Conservation (phyloP, 768 basidiomycete species). For the Boletus patriciae region DNA sequence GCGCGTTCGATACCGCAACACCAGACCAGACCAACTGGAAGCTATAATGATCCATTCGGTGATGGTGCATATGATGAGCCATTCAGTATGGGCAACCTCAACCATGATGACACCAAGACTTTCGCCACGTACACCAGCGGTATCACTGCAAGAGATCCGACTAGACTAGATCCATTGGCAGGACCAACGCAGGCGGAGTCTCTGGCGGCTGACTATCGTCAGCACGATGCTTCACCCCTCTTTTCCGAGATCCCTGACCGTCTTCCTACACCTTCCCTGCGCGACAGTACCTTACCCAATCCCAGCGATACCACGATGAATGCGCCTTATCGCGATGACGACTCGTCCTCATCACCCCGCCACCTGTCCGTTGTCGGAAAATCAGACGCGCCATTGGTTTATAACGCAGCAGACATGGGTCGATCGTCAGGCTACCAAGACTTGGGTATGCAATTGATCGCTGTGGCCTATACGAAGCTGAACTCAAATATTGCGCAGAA, state of each 20-base stretch:
- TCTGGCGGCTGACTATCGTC: conserved; percentile 30
- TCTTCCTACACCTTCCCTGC: conserved; percentile 18
- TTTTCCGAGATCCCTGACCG: conserved; percentile 10
- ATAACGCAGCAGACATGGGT: conserved; percentile 44
- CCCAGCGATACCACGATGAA: conserved; percentile 6
- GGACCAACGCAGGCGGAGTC: conserved; percentile 24
- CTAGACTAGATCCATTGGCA: neutral
- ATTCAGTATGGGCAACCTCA: conserved; percentile 13
- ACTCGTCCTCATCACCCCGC: conserved; percentile 10
- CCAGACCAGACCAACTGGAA: conserved; percentile 9
- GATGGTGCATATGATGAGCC: conserved; percentile 26
- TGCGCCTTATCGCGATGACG: conserved; percentile 27
- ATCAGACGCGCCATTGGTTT: conserved; percentile 42
- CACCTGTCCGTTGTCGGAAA: conserved; percentile 20
- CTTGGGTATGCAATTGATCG: conserved; percentile 42
- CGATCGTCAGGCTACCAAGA: conserved; percentile 47
- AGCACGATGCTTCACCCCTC: conserved; percentile 17
- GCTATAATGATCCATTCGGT: conserved; percentile 27
- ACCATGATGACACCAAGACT: conserved; percentile 20
- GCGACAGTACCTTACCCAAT: conserved; percentile 3
- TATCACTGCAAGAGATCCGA: conserved; percentile 12
- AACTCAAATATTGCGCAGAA: conserved; percentile 41
- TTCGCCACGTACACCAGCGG: conserved; percentile 25
- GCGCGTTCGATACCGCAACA: conserved; percentile 17
- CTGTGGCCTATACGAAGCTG: neutral